Evolutionary conservation across 306 rosid species (phyloP), one percentile per base, ranked within the genome.

Genomic region (Erythrophleum fordii): DNA sequence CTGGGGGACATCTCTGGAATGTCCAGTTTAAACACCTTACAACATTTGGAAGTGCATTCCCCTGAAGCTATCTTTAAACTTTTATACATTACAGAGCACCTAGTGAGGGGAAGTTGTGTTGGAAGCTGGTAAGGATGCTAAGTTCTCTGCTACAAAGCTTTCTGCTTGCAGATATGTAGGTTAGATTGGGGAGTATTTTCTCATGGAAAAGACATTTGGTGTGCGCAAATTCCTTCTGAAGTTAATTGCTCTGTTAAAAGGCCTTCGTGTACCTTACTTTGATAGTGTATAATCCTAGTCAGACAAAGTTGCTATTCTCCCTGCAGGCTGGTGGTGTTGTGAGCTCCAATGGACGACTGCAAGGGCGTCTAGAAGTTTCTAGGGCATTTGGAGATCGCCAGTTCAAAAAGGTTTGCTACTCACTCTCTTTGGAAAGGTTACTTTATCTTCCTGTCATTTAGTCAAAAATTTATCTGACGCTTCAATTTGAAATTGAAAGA

Each of bases 291-390:
- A 72, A 31, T 49, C 11, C 18, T 29, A 31, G 62, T 17, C 23
- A 23, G 7, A 68, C 81, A 28, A 58, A 35, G 31, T 25, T 83
- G 44, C 25, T 83, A 55, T 76, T 28, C 53, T 35, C 44, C 68
- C 78, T 77, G 52, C 93, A 94, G 98, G 95, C 94, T 76, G 97
- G 97, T 60, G 98, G 96, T 82, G 77, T 80, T 73, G 95, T 94
- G 86, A 76, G 96, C 82, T 85, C 97, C 75, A 92, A 94, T 86
- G 98, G 97, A 67, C 91, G 94, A 80, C 61, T 92, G 39, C 97
- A 92, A 83, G 98, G 96, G 14, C 96, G 96, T 13, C 94, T 94
- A 41, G 97, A 94, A 87, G 93, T 94, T 81, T 94, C 97, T 80
- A 89, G 98, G 78, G 94, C 94, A 69, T 85, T 92, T 49, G 98